Evolutionary conservation across 2,329 filamentous ascomycete genomes (phyloP), one percentile per base, ranked within the genome.

Genomic region (Colletotrichum spinosum): DNA sequence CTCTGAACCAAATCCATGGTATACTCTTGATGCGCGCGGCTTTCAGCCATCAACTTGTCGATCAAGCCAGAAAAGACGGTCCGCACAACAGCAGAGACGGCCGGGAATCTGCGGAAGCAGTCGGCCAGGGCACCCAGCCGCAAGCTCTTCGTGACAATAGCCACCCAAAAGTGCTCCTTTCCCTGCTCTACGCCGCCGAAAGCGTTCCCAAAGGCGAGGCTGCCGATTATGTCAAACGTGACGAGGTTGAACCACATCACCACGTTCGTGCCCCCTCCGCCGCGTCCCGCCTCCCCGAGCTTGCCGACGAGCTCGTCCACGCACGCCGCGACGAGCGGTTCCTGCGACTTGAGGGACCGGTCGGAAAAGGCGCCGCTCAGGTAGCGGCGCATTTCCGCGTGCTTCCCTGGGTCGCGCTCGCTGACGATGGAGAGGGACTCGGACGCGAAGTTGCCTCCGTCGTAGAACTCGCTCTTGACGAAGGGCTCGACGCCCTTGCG

Each of bases 341-440:
- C 44, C 15, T 56, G 54, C 13, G 46, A 42, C 11, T 11, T 48
- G 6, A 56, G 54, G 8, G 54, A 56, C 4, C 15, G 42, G 41
- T 73, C 64, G 33, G 68, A 67, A 62, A 77, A 76, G 13, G 70
- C 73, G 33, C 63, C 55, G 2, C 70, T 59, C 7, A 76, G 65
- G 15, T 58, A 65, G 25, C 41, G 60, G 17, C 70, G 60, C 72
- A 73, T 73, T 51, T 70, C 49, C 8, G 46, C 60, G 34, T 73
- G 70, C 1, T 42, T 63, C 5, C 67, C 67, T 2, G 66, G 62
- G 37, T 69, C 67, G n/a, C 62, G 60, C 63, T 71, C 71, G 59
- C 69, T 72, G 17, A 72, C 67, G 37, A 74, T 72, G 42, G 70
- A 69, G 11, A 17, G 46, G 11, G 59, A 55, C 6, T 49, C 17